Evolutionary conservation across 225 moss, liverwort and hornwort species (phyloP), one percentile per base, ranked within the genome.

Genomic region (Neckera pumila): DNA sequence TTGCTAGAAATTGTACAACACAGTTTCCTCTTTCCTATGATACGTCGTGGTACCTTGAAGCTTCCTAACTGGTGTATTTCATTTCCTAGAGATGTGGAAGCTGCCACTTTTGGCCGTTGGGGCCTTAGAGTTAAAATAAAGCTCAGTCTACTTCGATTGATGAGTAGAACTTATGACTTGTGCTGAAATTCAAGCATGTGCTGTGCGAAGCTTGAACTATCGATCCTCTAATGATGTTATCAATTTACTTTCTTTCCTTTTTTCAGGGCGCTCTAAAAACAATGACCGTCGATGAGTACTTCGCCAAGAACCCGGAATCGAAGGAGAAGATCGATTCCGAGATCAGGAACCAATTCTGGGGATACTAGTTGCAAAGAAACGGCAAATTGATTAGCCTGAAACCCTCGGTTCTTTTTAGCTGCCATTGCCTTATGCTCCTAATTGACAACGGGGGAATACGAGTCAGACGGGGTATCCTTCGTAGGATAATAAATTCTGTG

Each of bases 291-390:
- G 99, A 99, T 91, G 96, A 95, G 83, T 99, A 99, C 88, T 96
- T 99, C 54, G 87, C 90, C 34, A 95, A 96, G 88, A 92, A 99
- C 77, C 99, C 99, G 38, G 80, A 96, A 88, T 54, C 84, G 88
- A 96, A 96, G 90, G 97, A 97, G 93, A 97, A 97, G 93, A 97
- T 99, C 40, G 97, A 97, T 66, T 88, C 93, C 34, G 99, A 99
- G 89, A 96, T 99, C 90, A 95, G 95, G 93, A 94, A 87, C 89
- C 94, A 97, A 38, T 65, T 91, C 86, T 99, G 99, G 99, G 96
- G 96, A 53, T 98, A 93, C 53, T 91, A 86, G 83, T 79, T 88
- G 31, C 20, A 31, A 85, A 36, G 19, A 51, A 49, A 76, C 34
- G 79, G 71, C 27, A 19, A 86, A 59, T 89, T 81, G 84, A 91